phyloP scores from a whole-genome alignment of 2,329 filamentous ascomycete species.

The Alternaria gaisen region DNA sequence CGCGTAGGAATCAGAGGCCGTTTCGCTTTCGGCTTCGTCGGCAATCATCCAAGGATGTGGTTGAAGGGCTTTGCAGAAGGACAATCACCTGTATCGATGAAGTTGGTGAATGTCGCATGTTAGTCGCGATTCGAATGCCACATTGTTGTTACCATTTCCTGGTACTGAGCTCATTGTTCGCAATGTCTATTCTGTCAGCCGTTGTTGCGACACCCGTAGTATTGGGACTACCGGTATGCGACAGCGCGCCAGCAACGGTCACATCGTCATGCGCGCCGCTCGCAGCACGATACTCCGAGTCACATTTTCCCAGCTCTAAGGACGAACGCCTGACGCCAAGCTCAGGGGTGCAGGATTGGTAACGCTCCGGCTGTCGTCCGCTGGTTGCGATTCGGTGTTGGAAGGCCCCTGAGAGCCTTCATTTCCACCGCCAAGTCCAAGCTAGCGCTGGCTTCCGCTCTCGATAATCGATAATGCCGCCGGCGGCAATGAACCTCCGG shows the following conservation, averaged over 20 bases:
- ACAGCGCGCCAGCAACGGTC: background rate
- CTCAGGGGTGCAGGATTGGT: background rate
- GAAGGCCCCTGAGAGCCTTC: conserved; percentile 4
- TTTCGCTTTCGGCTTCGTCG: conserved; percentile 2
- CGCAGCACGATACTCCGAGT: background rate
- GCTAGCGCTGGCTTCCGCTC: conserved; percentile 7
- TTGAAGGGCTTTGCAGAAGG: background rate
- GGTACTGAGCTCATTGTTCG: background rate
- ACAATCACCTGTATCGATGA: background rate
- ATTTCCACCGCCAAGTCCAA: conserved; percentile 17
- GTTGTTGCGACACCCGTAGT: background rate
- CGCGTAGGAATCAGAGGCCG: conserved; percentile 5
- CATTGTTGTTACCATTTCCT: background rate
- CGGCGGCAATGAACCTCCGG: conserved; percentile 1
- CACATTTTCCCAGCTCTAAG: conserved; percentile 2
- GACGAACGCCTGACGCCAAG: conserved; percentile 2
- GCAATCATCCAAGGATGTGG: background rate
- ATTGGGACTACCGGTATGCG: background rate
- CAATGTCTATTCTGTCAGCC: conserved; percentile 1
- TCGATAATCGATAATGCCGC: conserved; percentile 6
- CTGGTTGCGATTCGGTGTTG: conserved; percentile 10
- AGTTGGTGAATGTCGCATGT: background rate
- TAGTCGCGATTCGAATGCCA: background rate
- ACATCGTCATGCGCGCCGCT: background rate
- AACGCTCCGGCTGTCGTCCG: background rate